Percentiles rank a stretch among this genome's conserved stretches.
phyloP scores from a whole-genome alignment of 1,284 basidiomycete genomes.

The Tremellales sp. region DNA sequence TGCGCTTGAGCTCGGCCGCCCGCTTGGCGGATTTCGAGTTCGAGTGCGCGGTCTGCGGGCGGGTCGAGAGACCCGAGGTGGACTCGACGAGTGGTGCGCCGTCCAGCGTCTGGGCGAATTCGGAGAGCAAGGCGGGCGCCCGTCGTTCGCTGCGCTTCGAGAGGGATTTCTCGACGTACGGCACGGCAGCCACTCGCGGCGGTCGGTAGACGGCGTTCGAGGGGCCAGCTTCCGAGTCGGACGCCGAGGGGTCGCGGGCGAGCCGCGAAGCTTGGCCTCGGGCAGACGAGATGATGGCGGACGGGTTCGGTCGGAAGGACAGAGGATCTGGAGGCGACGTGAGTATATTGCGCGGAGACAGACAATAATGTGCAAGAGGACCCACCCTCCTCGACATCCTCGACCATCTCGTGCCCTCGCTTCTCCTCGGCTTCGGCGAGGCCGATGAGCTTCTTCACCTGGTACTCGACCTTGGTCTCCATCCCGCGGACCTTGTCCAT shows the following conservation, averaged over 20 bases:
- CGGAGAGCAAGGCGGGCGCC: slow-evolving; percentile 64
- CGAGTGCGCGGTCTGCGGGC: slow-evolving; percentile 43
- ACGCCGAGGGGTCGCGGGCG: slow-evolving; percentile 14
- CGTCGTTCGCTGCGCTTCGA: slow-evolving; percentile 56
- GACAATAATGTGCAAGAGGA: not conserved
- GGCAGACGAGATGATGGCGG: slow-evolving; percentile 35
- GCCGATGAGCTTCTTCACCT: slow-evolving; percentile 87
- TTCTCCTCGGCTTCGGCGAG: slow-evolving; percentile 58
- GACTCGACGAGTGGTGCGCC: slow-evolving; percentile 62
- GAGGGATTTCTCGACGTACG: slow-evolving; percentile 63
- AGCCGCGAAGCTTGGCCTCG: slow-evolving; percentile 20
- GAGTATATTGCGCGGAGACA: slow-evolving; percentile 2
- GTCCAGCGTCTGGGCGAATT: slow-evolving; percentile 58
- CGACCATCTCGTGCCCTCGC: slow-evolving; percentile 52
- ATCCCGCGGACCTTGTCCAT: slow-evolving; percentile 56
- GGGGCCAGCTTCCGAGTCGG: slow-evolving; percentile 39
- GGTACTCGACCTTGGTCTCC: slow-evolving; percentile 85
- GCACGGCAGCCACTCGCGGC: slow-evolving; percentile 86
- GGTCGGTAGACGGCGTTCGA: slow-evolving; percentile 75
- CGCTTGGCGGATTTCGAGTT: slow-evolving; percentile 47
- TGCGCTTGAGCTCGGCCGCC: slow-evolving; percentile 65
- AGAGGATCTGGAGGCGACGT: slow-evolving; percentile 63
- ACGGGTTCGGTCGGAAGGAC: slow-evolving; percentile 83
- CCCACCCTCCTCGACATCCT: slow-evolving; percentile 62
- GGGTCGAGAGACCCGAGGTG: slow-evolving; percentile 63